Conservation (phyloP, 2,329 filamentous ascomycete species). For the Ceratocystis eucalypticola region DNA sequence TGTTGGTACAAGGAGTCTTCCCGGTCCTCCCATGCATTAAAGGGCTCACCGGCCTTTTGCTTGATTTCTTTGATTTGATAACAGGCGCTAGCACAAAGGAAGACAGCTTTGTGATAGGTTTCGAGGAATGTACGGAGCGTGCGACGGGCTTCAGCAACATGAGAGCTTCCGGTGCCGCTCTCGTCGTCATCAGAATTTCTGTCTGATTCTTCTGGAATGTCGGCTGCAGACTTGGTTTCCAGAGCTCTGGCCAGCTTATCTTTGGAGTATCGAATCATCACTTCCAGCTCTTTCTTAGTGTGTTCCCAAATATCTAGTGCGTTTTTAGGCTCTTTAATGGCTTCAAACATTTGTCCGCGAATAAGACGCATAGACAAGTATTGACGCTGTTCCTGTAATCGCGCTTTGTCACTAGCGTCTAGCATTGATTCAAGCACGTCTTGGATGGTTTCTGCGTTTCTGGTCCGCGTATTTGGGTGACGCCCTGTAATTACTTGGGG, state of each 20-base stretch:
- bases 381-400: slow-evolving; percentile 16
- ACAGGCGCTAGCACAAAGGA: slow-evolving; percentile 72
- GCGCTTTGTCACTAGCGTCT: not conserved
- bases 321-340: not conserved
- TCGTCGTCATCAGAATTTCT: not conserved
- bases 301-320: not conserved
- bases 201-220: not conserved
- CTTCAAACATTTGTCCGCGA: not conserved
- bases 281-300: not conserved
- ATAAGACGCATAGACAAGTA: slow-evolving; percentile 21
- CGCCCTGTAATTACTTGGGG: slow-evolving; percentile 61
- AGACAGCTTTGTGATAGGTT: slow-evolving; percentile 65
- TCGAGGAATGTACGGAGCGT: slow-evolving; percentile 58
- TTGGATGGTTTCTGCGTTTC: not conserved
- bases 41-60: slow-evolving; percentile 36
- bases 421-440: not conserved
- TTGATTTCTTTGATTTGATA: slow-evolving; percentile 69
- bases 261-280: not conserved
- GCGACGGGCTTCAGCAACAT: not conserved
- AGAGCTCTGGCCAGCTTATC: not conserved
- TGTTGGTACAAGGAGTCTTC: not conserved
- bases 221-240: not conserved
- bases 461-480: not conserved
- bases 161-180: not conserved
- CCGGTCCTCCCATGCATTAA: slow-evolving; percentile 34